Conservation (phyloP, 208 protist species). For the Crithidia bombi region DNA sequence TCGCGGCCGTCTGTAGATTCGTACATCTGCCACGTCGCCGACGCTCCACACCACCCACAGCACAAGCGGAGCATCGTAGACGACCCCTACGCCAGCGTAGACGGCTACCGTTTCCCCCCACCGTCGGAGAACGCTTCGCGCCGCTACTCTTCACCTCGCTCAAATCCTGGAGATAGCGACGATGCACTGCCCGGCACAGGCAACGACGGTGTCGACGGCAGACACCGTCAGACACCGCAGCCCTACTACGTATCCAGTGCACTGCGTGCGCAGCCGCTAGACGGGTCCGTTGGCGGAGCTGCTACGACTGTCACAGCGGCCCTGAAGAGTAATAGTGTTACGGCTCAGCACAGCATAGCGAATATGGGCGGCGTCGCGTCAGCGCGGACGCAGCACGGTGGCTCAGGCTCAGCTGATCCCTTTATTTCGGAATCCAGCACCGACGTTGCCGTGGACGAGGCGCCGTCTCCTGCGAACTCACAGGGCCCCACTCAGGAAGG, state of each 20-base stretch:
- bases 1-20: conserved; percentile 14
- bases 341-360: no score
- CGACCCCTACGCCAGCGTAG: neutral
- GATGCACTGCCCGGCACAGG: neutral
- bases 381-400: neutral
- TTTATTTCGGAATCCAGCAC: conserved; percentile 2
- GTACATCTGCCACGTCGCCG: conserved; percentile 33
- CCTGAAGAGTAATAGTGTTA: no score
- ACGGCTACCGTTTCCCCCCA: neutral
- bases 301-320: no score
- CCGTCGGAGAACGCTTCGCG: neutral
- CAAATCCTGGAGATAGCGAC: neutral
- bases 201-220: neutral
- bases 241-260: neutral
- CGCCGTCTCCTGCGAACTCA: neutral
- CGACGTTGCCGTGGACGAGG: neutral
- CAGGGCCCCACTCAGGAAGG: neutral
- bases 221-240: neutral
- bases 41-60: neutral
- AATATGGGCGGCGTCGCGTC: no score
- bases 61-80: neutral
- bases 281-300: no score
- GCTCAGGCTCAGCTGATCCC: neutral
- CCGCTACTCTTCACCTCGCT: conserved; percentile 6
- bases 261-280: neutral